phyloP scores from a whole-genome alignment of 208 protist genomes.

The Naegleria lovaniensis region DNA sequence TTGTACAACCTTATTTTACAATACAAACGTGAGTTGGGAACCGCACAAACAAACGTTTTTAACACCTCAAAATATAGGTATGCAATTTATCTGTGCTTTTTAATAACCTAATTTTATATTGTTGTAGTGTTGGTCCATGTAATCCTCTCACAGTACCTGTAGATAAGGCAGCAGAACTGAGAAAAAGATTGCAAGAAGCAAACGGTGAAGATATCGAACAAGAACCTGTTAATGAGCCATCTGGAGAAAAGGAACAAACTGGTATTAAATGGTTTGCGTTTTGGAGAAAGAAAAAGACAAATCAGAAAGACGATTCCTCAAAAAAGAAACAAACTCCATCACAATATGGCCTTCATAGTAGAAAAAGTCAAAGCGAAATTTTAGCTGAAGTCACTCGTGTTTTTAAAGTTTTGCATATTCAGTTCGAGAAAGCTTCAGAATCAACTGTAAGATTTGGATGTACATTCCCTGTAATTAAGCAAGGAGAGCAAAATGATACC shows the following conservation, averaged over 20 bases:
- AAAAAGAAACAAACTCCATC: not conserved
- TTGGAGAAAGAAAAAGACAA: conserved; percentile 12
- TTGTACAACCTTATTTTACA: conserved; percentile 2
- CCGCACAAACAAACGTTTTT: not conserved
- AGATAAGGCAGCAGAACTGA: not conserved
- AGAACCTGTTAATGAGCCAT: not conserved
- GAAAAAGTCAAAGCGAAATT: conserved; percentile 6
- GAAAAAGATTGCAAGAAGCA: not conserved
- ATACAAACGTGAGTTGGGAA: not conserved
- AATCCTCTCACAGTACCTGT: not conserved
- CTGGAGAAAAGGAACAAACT: not conserved
- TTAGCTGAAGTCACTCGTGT: not conserved
- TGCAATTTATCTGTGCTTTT: too few species aligned
- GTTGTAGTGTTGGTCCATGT: not conserved
- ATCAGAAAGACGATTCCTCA: not conserved
- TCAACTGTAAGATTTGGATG: not conserved
- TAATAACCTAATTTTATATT: too few species aligned
- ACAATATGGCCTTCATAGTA: not conserved
- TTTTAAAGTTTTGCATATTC: conserved; percentile 15
- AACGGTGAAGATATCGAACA: not conserved
- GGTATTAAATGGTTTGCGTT: conserved; percentile 4
- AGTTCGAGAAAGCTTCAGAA: not conserved
- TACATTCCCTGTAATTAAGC: not conserved
- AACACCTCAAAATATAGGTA: not conserved
- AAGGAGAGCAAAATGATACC: not conserved